These are phyloP conservation scores for Falciphora oryzae DNA, from an alignment of 2,329 filamentous ascomycete species.

Conservation along the genomic window DNA sequence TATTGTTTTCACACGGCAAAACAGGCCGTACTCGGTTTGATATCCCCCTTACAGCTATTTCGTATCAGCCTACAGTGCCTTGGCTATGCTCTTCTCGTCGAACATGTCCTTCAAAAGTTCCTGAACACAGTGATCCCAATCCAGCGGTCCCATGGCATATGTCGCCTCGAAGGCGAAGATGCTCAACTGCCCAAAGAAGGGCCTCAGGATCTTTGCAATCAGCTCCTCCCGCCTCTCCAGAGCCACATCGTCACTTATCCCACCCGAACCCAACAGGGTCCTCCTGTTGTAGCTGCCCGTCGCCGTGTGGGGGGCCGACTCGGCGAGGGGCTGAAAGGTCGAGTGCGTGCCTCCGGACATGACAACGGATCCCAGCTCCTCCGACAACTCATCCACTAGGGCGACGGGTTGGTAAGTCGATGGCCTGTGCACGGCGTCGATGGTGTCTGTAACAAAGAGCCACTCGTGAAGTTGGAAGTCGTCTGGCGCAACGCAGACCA, in stretches of 20 bases:
- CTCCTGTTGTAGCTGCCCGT: conserved; percentile 33
- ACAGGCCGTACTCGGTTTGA: background rate
- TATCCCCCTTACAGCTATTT: background rate
- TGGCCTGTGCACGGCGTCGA: conserved; percentile 87
- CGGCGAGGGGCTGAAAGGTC: conserved; percentile 17
- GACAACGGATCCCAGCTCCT: conserved; percentile 55
- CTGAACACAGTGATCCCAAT: conserved; percentile 57
- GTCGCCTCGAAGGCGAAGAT: conserved; percentile 91
- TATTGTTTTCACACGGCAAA: background rate
- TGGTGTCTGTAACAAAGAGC: conserved; percentile 95
- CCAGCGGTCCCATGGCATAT: conserved; percentile 73
- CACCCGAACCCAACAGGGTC: conserved; percentile 45
- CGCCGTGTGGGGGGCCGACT: conserved; percentile 31
- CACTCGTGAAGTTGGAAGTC: conserved; percentile 98
- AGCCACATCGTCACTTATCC: conserved; percentile 49
- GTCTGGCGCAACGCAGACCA: conserved; percentile 83
- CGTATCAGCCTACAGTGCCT: conserved; percentile 37
- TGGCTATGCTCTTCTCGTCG: conserved; percentile 67
- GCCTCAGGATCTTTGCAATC: conserved; percentile 70
- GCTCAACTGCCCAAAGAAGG: conserved; percentile 87
- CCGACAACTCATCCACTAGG: conserved; percentile 78
- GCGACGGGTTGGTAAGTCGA: conserved; percentile 63
- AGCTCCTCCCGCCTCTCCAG: conserved; percentile 62
- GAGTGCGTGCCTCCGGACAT: conserved; percentile 22
- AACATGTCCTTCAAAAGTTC: conserved; percentile 70